Conservation (phyloP, 495 filamentous ascomycete species). For the Letharia columbiana region DNA sequence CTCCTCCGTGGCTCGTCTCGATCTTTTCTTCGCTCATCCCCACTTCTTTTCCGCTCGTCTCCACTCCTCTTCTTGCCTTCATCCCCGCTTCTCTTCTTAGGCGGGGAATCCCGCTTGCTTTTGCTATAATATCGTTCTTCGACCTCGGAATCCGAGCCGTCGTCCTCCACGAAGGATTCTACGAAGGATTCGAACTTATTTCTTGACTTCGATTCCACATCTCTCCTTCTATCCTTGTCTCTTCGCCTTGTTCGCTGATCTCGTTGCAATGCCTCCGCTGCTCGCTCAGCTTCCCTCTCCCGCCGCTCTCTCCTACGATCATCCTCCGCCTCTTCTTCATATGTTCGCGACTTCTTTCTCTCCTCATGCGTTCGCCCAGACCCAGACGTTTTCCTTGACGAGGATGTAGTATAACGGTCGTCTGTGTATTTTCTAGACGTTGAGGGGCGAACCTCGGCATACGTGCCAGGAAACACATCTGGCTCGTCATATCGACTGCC, state of each 20-base stretch:
- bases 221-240: conserved; percentile 45
- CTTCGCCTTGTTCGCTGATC: conserved; percentile 28
- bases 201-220: conserved; percentile 39
- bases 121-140: conserved; percentile 13
- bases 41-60: conserved; percentile 13
- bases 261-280: not conserved
- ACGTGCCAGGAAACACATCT: conserved; percentile 39
- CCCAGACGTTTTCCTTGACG: conserved; percentile 28
- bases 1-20: conserved; percentile 19
- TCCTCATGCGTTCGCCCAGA: conserved; percentile 28
- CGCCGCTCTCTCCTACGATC: conserved; percentile 17
- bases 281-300: conserved; percentile 12
- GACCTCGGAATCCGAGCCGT: conserved; percentile 29
- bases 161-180: conserved; percentile 22
- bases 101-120: conserved; percentile 13
- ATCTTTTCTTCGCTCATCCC: conserved; percentile 17
- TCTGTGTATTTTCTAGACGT: conserved; percentile 20
- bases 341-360: conserved; percentile 26
- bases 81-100: conserved; percentile 23
- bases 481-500: conserved; percentile 23
- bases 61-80: conserved; percentile 16
- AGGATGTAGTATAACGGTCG: conserved; percentile 17
- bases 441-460: conserved; percentile 28
- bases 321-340: conserved; percentile 31
- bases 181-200: conserved; percentile 20